A percentile compares a stretch with the other conserved stretches of the same genome.
These are phyloP conservation scores for Esteya vermicola DNA, from an alignment of 2,329 filamentous ascomycete genomes.

Conservation along the genomic window DNA sequence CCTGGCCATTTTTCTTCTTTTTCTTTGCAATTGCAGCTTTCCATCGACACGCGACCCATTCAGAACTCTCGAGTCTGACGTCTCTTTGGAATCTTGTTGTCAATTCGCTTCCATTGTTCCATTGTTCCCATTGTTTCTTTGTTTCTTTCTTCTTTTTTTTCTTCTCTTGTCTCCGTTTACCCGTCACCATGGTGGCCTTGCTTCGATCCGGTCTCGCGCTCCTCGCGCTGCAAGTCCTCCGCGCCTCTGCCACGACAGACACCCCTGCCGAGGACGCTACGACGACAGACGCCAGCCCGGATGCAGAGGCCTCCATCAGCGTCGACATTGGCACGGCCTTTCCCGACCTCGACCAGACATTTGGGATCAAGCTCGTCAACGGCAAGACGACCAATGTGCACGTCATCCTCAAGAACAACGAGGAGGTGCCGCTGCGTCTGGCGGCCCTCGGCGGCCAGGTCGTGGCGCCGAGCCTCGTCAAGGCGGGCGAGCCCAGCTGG, in stretches of 20 bases:
- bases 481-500: conserved; percentile 28
- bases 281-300: conserved; percentile 2
- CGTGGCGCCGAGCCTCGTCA: conserved; percentile 38
- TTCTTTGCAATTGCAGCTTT: not conserved
- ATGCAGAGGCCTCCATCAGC: conserved; percentile 32
- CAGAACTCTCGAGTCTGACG: not conserved
- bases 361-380: conserved; percentile 92
- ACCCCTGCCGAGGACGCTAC: conserved; percentile 10
- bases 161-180: conserved; percentile 3
- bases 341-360: conserved; percentile 58
- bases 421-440: conserved; percentile 60
- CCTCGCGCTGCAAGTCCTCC: conserved; percentile 53
- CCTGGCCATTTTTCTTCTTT: not conserved
- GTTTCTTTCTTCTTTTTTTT: conserved; percentile 1
- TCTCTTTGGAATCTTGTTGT: not conserved
- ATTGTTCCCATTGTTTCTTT: not conserved
- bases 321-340: conserved; percentile 51
- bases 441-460: conserved; percentile 66
- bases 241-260: conserved; percentile 40
- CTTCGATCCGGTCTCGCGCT: conserved; percentile 59
- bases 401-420: conserved; percentile 72
- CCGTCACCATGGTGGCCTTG: conserved; percentile 53
- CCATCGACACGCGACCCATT: not conserved
- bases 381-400: conserved; percentile 72
- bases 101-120: not conserved